phyloP scores from a whole-genome alignment of 352 stramenopile genomes.

The Hyaloperonospora brassicae region DNA sequence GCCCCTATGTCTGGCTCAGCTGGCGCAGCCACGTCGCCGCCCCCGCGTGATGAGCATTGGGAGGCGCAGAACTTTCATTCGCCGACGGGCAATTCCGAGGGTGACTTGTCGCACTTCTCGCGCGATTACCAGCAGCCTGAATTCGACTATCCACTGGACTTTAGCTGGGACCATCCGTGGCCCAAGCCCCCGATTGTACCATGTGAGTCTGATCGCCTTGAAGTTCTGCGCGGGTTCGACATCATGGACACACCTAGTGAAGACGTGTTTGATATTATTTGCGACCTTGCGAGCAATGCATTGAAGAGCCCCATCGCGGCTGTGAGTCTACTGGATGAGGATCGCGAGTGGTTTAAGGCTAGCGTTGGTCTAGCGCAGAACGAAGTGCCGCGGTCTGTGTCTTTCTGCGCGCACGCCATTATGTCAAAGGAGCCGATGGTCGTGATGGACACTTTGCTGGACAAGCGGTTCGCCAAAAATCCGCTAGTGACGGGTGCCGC shows the following conservation, averaged over 20 bases:
- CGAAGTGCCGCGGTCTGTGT: constrained; percentile 80
- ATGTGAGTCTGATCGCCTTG: constrained; percentile 61
- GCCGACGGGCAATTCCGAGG: constrained; percentile 69
- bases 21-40: constrained; percentile 34
- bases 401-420: constrained; percentile 80
- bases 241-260: constrained; percentile 84
- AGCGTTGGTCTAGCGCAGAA: constrained; percentile 79
- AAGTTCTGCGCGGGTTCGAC: constrained; percentile 74
- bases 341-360: constrained; percentile 85
- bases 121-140: constrained; percentile 71
- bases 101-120: constrained; percentile 67
- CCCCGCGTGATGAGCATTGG: constrained; percentile 45
- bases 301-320: constrained; percentile 81
- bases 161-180: constrained; percentile 85
- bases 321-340: constrained; percentile 78
- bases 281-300: constrained; percentile 77
- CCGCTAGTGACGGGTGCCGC: constrained; percentile 72
- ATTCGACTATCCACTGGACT: constrained; percentile 83
- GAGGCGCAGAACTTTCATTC: constrained; percentile 80
- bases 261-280: constrained; percentile 87
- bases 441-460: constrained; percentile 77
- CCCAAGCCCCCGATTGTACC: constrained; percentile 71
- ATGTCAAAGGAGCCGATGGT: constrained; percentile 88
- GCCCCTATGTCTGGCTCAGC: constrained; percentile 34
- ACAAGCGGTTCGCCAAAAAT: constrained; percentile 85